These are phyloP conservation scores for Pisolithus sp. DNA, from an alignment of 768 basidiomycete genomes.

Conservation along the genomic window DNA sequence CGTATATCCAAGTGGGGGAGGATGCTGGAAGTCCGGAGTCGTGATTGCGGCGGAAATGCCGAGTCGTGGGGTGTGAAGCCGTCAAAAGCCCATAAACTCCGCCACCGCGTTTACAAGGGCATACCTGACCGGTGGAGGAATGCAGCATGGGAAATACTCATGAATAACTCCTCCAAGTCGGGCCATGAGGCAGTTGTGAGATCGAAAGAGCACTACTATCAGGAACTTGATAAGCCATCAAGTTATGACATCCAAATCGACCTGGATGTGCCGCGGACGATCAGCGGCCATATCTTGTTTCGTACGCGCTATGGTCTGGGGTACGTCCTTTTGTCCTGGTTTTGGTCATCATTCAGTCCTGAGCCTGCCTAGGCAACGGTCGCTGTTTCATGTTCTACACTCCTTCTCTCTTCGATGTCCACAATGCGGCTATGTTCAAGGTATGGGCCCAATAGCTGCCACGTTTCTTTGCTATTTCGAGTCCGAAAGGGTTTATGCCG, in stretches of 20 bases:
- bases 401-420: constrained; percentile 81
- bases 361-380: constrained; percentile 65
- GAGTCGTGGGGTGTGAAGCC: constrained; percentile 63
- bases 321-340: constrained; percentile 32
- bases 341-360: constrained; percentile 8
- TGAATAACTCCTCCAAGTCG: constrained; percentile 46
- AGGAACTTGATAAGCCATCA: constrained; percentile 72
- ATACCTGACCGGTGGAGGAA: constrained; percentile 94
- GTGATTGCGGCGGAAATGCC: constrained; percentile 75
- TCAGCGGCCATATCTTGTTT: constrained; percentile 91
- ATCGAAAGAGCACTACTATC: constrained; percentile 48
- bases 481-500: constrained; percentile 81
- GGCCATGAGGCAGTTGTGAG: constrained; percentile 39
- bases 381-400: constrained; percentile 92
- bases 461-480: constrained; percentile 91
- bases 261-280: constrained; percentile 93
- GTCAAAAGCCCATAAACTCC: constrained; percentile 61
- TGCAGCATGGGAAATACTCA: constrained; percentile 85
- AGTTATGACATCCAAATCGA: constrained; percentile 95
- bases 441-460: constrained; percentile 97
- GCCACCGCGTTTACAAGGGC: constrained; percentile 84
- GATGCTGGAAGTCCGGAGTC: constrained; percentile 68
- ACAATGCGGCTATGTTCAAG: constrained; percentile 93
- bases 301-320: constrained; percentile 93
- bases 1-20: constrained; percentile 92